phyloP scores from a whole-genome alignment of 345 rosid species.

The Gossypium bickii region DNA sequence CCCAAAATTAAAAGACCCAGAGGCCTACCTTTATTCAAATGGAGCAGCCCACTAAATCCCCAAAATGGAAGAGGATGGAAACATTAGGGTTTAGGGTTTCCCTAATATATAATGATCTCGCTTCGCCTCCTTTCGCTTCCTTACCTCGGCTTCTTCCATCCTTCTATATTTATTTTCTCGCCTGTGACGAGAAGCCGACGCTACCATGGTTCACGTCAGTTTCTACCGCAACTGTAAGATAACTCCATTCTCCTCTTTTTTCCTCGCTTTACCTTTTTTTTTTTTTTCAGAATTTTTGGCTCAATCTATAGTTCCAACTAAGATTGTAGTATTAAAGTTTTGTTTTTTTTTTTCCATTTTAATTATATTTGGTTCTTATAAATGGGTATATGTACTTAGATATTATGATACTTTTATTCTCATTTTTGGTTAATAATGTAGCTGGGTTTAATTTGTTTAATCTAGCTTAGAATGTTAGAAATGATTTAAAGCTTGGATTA shows the following conservation, averaged over 20 bases:
- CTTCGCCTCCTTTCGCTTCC: neutral
- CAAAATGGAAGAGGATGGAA: neutral
- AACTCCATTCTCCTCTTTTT: neutral
- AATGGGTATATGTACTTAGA: neutral
- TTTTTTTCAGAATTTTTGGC: too few relatives aligned
- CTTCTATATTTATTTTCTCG: neutral
- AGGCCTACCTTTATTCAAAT: neutral
- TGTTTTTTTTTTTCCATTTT: neutral
- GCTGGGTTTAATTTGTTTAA: neutral
- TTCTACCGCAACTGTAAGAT: conserved; percentile 38
- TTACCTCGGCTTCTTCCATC: neutral
- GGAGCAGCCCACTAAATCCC: neutral
- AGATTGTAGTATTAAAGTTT: neutral
- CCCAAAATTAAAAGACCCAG: neutral
- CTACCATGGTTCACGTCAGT: conserved; percentile 34
- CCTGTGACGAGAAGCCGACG: neutral
- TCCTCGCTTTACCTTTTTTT: neutral
- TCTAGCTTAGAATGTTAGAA: neutral
- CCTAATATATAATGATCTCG: neutral
- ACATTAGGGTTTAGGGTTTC: conserved; percentile 12
- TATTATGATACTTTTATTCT: neutral
- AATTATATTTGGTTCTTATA: neutral
- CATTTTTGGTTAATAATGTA: neutral
- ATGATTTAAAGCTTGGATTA: neutral
- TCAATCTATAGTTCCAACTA: neutral